Base-by-base conservation (phyloP, 2,329 filamentous ascomycete genomes). In the Alternaria sp. region DNA sequence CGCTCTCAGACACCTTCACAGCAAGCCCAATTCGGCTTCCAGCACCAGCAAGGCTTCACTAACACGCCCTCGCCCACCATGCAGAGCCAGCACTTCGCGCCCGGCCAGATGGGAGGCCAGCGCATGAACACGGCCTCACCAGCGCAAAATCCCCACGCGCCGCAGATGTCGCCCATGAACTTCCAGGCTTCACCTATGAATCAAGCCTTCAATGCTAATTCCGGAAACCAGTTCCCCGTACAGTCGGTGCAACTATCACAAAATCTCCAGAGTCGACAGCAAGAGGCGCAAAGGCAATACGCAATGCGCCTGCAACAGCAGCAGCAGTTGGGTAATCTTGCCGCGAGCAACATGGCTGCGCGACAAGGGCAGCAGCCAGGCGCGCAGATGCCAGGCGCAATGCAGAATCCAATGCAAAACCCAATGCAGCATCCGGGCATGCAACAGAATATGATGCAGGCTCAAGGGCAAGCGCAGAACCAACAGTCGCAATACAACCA, bases 61-160 rank as follows among this genome's bases (percentile, higher is more conserved):
- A 94, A 97, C 82, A 97, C 93, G 43, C 95, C 95, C 11, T 98
- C 96, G 7, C 96, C 96, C 26, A 95, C 96, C 66, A 94, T 97
- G 88, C 88, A 89, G 65, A 94, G 91, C 76, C 94, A 96, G 75
- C 86, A 88, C 58, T 89, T 88, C 81, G 85, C 80, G 60, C 92
- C 75, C 87, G 87, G 69, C 72, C 74, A 75, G 55, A 70, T 77
- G 67, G 89, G 91, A 14, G 86, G 78, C 14, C 80, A 82, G 68
- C 73, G 94, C 75, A 93, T 98, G 79, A 91, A 94, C 69, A 97
- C 95, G 49, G 91, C 93, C 46, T 98, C 96, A 30, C 95, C 96
- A 4, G 97, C 96, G 47, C 95, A 96, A 11, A 95, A 96, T 79
- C 81, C 81, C 61, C 80, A 80, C 71, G 82, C 80, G 75, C 78